Conservation (phyloP, 495 filamentous ascomycete genomes). For the Podospora sp. region DNA sequence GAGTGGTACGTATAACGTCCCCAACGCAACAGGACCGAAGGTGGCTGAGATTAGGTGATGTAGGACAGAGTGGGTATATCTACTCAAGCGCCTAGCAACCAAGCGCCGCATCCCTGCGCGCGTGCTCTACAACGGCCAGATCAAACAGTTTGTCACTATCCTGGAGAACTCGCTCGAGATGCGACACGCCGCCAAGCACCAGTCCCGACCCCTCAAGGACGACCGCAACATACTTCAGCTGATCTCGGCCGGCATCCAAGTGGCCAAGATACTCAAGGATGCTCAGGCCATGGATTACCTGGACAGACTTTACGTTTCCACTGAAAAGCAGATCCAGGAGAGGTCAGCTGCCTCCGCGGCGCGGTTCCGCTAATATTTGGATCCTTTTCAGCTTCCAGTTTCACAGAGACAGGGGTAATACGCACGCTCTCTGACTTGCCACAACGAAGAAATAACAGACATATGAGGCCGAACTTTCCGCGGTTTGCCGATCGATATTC, state of each 20-base stretch:
- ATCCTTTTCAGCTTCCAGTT: background rate
- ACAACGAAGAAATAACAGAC: background rate
- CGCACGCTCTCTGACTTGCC: background rate
- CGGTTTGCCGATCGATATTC: background rate
- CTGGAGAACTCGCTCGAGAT: slow-evolving; percentile 84
- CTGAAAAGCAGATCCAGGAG: slow-evolving; percentile 74
- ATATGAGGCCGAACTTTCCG: background rate
- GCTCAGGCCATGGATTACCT: slow-evolving; percentile 77
- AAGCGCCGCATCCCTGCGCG: slow-evolving; percentile 81
- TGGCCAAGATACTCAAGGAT: slow-evolving; percentile 84
- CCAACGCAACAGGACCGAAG: background rate
- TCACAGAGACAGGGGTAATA: background rate
- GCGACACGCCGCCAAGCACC: slow-evolving; percentile 78
- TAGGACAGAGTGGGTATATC: slow-evolving; percentile 84
- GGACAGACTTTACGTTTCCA: slow-evolving; percentile 68
- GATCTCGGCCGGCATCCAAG: slow-evolving; percentile 82
- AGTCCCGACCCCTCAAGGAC: slow-evolving; percentile 82
- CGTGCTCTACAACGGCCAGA: slow-evolving; percentile 84
- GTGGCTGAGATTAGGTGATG: background rate
- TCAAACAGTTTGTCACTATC: slow-evolving; percentile 83
- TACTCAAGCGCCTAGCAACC: slow-evolving; percentile 81
- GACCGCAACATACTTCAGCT: slow-evolving; percentile 86
- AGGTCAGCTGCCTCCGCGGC: slow-evolving; percentile 52
- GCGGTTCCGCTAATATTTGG: slow-evolving; percentile 42
- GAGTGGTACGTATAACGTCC: slow-evolving; percentile 55